Evolutionary conservation across 129 eudicot genomes (phyloP), one percentile per base, ranked within the genome.

Genomic region (Saussurea involucrata): DNA sequence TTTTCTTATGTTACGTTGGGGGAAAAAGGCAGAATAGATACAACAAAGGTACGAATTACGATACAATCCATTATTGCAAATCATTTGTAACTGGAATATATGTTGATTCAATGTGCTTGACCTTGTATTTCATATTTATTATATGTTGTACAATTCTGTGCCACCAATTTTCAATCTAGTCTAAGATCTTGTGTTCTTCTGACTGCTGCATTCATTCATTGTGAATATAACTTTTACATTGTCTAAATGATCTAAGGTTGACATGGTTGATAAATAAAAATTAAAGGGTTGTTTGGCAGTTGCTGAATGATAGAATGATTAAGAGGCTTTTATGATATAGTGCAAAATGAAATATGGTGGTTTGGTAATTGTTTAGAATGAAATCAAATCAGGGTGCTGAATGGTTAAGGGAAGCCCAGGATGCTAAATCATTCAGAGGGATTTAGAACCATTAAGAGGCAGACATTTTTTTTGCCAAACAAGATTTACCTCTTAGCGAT

Each of bases 71-170:
- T 78, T 83, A 63, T 76, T 70, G 70, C 77, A 70, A 70, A 80
- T 78, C 83, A 78, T 72, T 49, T 83, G 87, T 76, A 79, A 83
- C 71, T 49, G 73, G 60, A 66, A 75, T 82, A 69, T 82, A 78
- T n/a, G n/a, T 73, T 67, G 46, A 28, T 71, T 63, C 72, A 46
- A 82, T 77, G 72, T 76, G 72, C 44, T 81, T 34, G 42, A 78
- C 78, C 63, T 66, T 66, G 74, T 76, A 67, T 76, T 66, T 76
- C 74, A 46, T 46, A 76, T 31, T 21, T 76, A 46, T 66, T 49
- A 46, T 46, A 46, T 76, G 74, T 49, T 24, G 22, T 7, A 33
- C 79, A 46, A 76, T 76, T 66, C 21, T 66, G 40, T 66, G 74
- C 61, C 67, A 76, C 71, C 72, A 2, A 6, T 65, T 44, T 76